phyloP scores from a whole-genome alignment of 192 early-diverging fungal genomes.

The Backusella morwellensis region DNA sequence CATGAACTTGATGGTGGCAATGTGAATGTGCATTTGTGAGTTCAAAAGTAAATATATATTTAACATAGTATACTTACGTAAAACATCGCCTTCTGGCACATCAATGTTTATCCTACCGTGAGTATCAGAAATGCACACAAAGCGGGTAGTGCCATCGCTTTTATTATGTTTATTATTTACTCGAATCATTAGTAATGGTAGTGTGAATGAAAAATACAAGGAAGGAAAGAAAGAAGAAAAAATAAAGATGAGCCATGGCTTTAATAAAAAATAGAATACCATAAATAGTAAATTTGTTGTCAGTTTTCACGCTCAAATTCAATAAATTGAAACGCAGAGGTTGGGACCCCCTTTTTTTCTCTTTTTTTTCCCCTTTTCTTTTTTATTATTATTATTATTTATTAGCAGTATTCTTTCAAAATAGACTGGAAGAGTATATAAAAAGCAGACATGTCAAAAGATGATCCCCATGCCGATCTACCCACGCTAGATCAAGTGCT shows the following conservation, averaged over 20 bases:
- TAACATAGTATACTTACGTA: conserved; percentile 17
- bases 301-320: not conserved
- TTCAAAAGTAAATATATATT: too few relatives aligned
- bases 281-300: not conserved
- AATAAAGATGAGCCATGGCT: too few relatives aligned
- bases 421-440: not conserved
- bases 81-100: conserved; percentile 36
- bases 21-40: too few relatives aligned
- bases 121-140: conserved; percentile 40
- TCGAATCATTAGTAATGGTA: not conserved
- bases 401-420: not conserved
- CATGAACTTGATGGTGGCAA: conserved; percentile 23
- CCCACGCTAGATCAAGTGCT: conserved; percentile 73
- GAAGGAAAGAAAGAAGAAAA: conserved; percentile 3
- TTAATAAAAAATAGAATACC: not conserved
- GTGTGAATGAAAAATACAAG: not conserved
- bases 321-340: not conserved
- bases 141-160: conserved; percentile 7
- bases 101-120: conserved; percentile 22
- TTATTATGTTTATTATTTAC: conserved; percentile 6
- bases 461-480: conserved; percentile 34
- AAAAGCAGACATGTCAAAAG: not conserved
- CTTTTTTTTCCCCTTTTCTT: not conserved
- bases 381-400: not conserved
- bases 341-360: not conserved